Percentiles rank a stretch among this genome's conserved stretches.
Evolutionary conservation across 2,329 filamentous ascomycete species (phyloP).

Genomic region (Xylaria arbuscula): DNA sequence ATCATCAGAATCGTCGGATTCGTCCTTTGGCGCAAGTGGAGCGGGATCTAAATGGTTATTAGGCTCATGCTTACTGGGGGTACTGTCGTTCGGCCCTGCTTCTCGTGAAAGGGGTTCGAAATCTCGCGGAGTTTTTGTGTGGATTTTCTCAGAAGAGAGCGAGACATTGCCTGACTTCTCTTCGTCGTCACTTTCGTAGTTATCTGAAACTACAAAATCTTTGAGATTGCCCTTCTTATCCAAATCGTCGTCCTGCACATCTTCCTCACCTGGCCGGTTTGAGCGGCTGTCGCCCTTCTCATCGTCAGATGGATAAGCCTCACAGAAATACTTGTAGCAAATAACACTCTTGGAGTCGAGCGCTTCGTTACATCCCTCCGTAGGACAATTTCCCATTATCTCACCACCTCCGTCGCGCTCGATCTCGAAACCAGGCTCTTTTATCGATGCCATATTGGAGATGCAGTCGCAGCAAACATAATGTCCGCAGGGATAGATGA

Average conservation of each 20-base stretch:
- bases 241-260: conserved; percentile 34
- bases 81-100: not conserved
- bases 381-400: conserved; percentile 33
- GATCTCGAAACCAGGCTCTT: conserved; percentile 20
- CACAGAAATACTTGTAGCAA: conserved; percentile 42
- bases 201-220: conserved; percentile 42
- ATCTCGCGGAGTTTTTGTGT: not conserved
- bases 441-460: conserved; percentile 39
- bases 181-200: conserved; percentile 33
- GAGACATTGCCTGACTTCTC: conserved; percentile 13
- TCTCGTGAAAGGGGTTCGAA: not conserved
- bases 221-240: conserved; percentile 42
- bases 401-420: conserved; percentile 25
- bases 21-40: conserved; percentile 9
- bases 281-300: conserved; percentile 16
- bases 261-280: conserved; percentile 33
- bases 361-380: conserved; percentile 30
- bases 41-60: not conserved
- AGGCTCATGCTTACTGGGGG: not conserved
- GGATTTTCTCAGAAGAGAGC: conserved; percentile 9
- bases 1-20: conserved; percentile 27
- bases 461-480: conserved; percentile 47
- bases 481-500: conserved; percentile 50
- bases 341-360: conserved; percentile 43
- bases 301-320: conserved; percentile 38